Evolutionary conservation across 225 moss, liverwort and hornwort species (phyloP).

Genomic region (Pseudoscleropodium purum): DNA sequence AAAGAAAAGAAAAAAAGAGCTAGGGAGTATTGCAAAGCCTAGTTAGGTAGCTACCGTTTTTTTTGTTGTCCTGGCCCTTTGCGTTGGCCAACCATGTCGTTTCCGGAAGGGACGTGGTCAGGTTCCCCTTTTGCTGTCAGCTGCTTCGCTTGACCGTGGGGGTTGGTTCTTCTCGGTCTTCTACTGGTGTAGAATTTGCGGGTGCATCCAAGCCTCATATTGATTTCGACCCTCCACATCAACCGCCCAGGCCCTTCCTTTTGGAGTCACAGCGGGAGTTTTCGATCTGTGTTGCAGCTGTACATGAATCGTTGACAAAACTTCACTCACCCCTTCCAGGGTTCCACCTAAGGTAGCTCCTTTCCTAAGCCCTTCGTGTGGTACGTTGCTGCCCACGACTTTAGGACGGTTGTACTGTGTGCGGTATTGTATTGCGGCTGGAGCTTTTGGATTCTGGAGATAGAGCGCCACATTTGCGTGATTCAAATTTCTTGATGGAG

Average conservation of each 20-base stretch:
- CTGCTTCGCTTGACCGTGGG: neutral
- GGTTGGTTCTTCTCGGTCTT: neutral
- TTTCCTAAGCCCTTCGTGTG: neutral
- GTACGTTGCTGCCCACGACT: neutral
- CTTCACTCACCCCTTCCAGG: neutral
- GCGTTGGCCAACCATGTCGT: neutral
- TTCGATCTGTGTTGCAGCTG: neutral
- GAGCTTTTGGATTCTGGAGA: neutral
- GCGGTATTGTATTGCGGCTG: neutral
- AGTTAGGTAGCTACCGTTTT: neutral
- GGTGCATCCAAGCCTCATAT: neutral
- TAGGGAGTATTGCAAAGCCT: neutral
- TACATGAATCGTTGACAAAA: neutral
- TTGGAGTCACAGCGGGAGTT: neutral
- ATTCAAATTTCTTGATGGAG: neutral
- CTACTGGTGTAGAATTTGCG: neutral
- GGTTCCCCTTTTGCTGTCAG: neutral
- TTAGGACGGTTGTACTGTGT: neutral
- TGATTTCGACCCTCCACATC: neutral
- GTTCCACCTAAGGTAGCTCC: neutral
- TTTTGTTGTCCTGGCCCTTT: neutral
- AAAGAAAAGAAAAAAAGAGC: neutral
- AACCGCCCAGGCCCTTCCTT: neutral
- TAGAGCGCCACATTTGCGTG: neutral
- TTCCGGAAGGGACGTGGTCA: constrained; percentile 10